Base-by-base conservation (phyloP, 2,329 filamentous ascomycete species). In the Colletotrichum tabaci region DNA sequence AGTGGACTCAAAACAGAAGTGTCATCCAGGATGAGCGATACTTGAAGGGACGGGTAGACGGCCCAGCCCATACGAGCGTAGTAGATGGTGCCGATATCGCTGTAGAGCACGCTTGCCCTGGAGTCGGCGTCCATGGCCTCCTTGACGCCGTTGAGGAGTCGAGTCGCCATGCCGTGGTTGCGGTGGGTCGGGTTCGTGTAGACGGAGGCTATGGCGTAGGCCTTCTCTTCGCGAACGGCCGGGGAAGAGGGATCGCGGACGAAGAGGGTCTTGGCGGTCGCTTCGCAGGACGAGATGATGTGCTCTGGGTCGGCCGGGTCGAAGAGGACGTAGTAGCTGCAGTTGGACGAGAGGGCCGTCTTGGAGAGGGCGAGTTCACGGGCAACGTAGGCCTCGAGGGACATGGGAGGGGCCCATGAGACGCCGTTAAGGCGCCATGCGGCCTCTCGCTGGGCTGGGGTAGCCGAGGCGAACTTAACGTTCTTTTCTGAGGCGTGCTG, bases 31-130 rank as follows among this genome's bases (percentile, higher is more conserved):
- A 74, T 74, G 56, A 84, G 76, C 15, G 80, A 79, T 2, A 81
- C 76, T 68, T 83, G 78, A 2, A 74, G 74, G 1, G 78, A 79
- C 6, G 77, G 75, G 60, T 79, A 77, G 3, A 79, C 76, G 23
- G 74, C 68, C 82, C 79, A 84, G 44, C 82, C 82, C 9, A 83
- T 74, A 18, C 73, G 74, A 44, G 77, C 70, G 65, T 81, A 83
- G 72, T 81, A 79, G 4, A 74, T 72, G n/a, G 77, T 75, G 44
- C 79, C 76, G 42, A 77, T 75, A 60, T 79, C 79, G 73, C 80
- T 82, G 75, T 80, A 83, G 38, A 84, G 71, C 13, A 80, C 76
- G 57, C 80, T 82, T 72, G 78, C 81, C 47, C 77, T 78, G 67
- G 78, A 75, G n/a, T 77, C 75, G 46, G 61, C 18, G 67, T 84